phyloP scores from a whole-genome alignment of 345 rosid genomes.

The Citrus trifoliata region DNA sequence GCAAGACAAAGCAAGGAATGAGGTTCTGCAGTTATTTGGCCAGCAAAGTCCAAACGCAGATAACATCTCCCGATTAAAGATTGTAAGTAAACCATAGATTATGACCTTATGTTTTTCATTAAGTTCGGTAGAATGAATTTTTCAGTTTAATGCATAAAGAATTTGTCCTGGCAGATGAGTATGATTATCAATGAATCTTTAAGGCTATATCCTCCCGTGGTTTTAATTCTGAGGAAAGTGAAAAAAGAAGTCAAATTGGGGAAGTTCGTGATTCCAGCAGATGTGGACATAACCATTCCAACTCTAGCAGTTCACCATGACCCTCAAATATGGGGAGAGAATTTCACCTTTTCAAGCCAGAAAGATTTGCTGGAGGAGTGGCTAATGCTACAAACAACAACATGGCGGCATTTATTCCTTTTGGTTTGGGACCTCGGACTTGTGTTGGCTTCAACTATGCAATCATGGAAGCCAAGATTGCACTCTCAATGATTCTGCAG shows the following conservation, averaged over 20 bases:
- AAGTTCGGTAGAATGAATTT: too few species aligned
- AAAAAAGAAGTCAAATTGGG: slow-evolving; percentile 25
- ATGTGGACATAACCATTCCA: slow-evolving; percentile 6
- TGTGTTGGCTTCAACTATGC: slow-evolving; percentile 42
- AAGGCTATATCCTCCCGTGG: slow-evolving; percentile 36
- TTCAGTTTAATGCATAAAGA: background rate
- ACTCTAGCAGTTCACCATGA: slow-evolving; percentile 3
- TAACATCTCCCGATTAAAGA: slow-evolving; percentile 29
- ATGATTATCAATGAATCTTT: slow-evolving; percentile 33
- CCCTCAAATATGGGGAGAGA: slow-evolving; percentile 43
- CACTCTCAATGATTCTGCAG: slow-evolving; percentile 50
- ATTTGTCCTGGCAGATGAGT: slow-evolving; percentile 17
- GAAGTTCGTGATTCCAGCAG: slow-evolving; percentile 26
- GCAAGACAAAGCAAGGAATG: slow-evolving; percentile 41
- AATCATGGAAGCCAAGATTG: slow-evolving; percentile 31
- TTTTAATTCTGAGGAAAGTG: slow-evolving; percentile 8
- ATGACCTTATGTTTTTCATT: background rate
- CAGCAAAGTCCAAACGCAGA: slow-evolving; percentile 5
- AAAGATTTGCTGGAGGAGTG: slow-evolving; percentile 43
- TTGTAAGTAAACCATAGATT: slow-evolving; percentile 15
- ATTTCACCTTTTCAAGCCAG: slow-evolving; percentile 38
- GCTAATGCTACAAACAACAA: slow-evolving; percentile 44
- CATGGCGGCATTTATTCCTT: slow-evolving; percentile 34
- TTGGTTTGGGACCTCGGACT: slow-evolving; percentile 37
- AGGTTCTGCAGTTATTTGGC: slow-evolving; percentile 31